A percentile compares a stretch with the other conserved stretches of the same genome.
Conservation (phyloP, 208 protist species). For the Novymonas esmeraldas region DNA sequence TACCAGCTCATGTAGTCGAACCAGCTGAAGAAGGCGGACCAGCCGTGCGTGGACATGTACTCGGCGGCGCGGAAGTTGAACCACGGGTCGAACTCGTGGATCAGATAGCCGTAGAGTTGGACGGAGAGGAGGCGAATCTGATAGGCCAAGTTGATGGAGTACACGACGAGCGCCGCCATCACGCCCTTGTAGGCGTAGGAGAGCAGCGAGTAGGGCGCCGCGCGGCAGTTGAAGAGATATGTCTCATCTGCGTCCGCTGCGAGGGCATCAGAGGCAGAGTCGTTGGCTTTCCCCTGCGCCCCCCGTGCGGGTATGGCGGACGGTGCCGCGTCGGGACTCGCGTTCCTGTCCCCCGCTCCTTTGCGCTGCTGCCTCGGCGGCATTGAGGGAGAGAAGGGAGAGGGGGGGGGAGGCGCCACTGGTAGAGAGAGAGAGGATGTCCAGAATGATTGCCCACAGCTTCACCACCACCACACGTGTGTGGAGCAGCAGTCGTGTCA, state of each 20-base stretch:
- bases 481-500: too few relatives aligned
- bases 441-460: too few relatives aligned
- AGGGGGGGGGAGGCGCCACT: not conserved
- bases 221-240: constrained; percentile 22
- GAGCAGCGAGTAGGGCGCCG: constrained; percentile 19
- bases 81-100: constrained; percentile 95
- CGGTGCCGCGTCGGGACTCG: not conserved
- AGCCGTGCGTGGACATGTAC: constrained; percentile 93
- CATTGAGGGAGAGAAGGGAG: too few relatives aligned
- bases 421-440: not conserved
- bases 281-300: too few relatives aligned
- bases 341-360: not conserved
- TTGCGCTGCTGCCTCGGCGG: not conserved
- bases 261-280: not conserved
- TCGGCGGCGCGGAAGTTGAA: constrained; percentile 94
- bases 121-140: constrained; percentile 71
- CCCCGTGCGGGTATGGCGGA: not conserved
- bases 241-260: constrained; percentile 1
- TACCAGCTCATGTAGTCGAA: constrained; percentile 98
- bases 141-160: constrained; percentile 26
- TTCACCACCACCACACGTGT: too few relatives aligned
- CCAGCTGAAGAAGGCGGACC: constrained; percentile 98
- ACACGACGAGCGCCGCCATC: constrained; percentile 20
- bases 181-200: constrained; percentile 11
- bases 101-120: constrained; percentile 82